Percentiles rank a stretch among this genome's conserved stretches.
Evolutionary conservation across 768 basidiomycete genomes (phyloP).

Genomic region (Hysterangium stoloniferum): DNA sequence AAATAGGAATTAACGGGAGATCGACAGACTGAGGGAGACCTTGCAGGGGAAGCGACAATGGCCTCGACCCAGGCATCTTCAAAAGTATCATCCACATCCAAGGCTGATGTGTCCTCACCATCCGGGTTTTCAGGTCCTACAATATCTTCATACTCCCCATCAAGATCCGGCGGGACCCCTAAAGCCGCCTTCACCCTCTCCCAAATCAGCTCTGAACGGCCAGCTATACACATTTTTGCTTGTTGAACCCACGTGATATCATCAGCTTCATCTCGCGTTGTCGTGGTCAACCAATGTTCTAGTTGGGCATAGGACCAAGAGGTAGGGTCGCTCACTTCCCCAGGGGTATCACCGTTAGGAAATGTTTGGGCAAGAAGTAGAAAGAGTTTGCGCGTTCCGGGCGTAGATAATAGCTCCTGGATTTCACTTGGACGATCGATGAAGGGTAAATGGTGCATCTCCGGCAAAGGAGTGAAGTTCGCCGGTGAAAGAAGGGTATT

Average conservation of each 20-base stretch:
- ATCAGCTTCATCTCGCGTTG: conserved; percentile 52
- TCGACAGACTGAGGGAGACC: neutral
- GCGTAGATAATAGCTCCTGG: conserved; percentile 50
- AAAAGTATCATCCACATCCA: conserved; percentile 3
- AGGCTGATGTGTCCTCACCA: neutral
- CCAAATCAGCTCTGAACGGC: conserved; percentile 83
- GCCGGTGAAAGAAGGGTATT: conserved; percentile 29
- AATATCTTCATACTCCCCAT: conserved; percentile 23
- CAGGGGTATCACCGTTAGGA: conserved; percentile 22
- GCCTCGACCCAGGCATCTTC: conserved; percentile 12
- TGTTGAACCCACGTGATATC: conserved; percentile 70
- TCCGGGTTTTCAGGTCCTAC: neutral
- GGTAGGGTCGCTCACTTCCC: conserved; percentile 39
- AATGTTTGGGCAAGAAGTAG: conserved; percentile 69
- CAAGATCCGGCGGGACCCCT: conserved; percentile 78
- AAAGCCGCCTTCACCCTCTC: conserved; percentile 83
- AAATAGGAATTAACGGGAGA: neutral
- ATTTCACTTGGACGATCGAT: conserved; percentile 79
- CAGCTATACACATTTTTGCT: conserved; percentile 66
- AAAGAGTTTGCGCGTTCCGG: conserved; percentile 64
- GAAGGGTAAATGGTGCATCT: conserved; percentile 78
- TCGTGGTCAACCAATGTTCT: conserved; percentile 54
- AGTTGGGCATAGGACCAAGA: conserved; percentile 71
- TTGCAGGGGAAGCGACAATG: neutral
- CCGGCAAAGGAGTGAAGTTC: conserved; percentile 68